A percentile compares a stretch with the other conserved stretches of the same genome.
These are phyloP conservation scores for Arctium minus DNA, from an alignment of 129 eudicot genomes.

Conservation along the genomic window DNA sequence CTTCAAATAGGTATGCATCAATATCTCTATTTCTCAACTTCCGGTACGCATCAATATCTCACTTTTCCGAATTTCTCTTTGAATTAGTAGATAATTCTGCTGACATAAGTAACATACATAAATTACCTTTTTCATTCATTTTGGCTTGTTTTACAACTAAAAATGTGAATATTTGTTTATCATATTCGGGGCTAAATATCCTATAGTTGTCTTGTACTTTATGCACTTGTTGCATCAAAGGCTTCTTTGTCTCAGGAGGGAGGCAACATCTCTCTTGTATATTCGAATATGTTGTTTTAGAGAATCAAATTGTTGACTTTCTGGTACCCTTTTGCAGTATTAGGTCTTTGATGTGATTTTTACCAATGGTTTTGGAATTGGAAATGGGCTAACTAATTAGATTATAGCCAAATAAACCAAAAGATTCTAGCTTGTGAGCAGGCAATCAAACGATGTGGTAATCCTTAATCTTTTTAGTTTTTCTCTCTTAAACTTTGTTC, in stretches of 20 bases:
- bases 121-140: not conserved
- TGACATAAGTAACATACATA: not conserved
- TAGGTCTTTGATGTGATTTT: too few relatives aligned
- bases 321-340: too few relatives aligned
- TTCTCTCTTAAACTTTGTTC: not conserved
- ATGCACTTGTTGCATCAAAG: not conserved
- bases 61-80: not conserved
- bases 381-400: constrained; percentile 69
- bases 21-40: too few relatives aligned
- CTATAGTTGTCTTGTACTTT: not conserved
- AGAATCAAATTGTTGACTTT: too few relatives aligned
- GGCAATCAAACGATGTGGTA: constrained; percentile 60
- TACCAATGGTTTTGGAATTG: constrained; percentile 50
- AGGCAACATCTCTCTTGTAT: too few relatives aligned
- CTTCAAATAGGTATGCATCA: too few relatives aligned
- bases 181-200: too few relatives aligned
- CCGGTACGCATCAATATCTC: too few relatives aligned
- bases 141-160: not conserved
- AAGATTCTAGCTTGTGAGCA: constrained; percentile 38
- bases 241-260: too few relatives aligned
- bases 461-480: not conserved
- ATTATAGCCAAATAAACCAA: constrained; percentile 29
- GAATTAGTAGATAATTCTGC: not conserved
- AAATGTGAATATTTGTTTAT: too few relatives aligned
- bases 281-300: too few relatives aligned